phyloP scores from a whole-genome alignment of 2,329 filamentous ascomycete species.

The Beauveria sp. region DNA sequence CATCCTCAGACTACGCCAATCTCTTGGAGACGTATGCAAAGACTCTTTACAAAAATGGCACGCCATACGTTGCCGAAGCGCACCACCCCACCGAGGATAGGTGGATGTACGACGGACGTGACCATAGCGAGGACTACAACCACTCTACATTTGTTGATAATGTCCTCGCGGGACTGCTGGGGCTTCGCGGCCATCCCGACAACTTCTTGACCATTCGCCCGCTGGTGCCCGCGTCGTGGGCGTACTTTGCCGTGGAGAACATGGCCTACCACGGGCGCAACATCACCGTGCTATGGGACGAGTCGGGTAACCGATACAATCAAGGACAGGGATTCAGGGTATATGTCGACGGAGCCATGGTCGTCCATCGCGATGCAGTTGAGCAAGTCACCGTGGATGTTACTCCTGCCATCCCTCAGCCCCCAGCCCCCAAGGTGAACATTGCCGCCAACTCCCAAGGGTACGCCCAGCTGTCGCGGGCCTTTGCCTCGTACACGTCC shows the following conservation, averaged over 20 bases:
- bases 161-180: slow-evolving; percentile 35
- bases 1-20: slow-evolving; percentile 28
- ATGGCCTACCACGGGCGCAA: slow-evolving; percentile 34
- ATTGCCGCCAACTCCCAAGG: slow-evolving; percentile 33
- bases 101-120: slow-evolving; percentile 21
- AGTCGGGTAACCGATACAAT: slow-evolving; percentile 29
- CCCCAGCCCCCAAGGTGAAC: slow-evolving; percentile 20
- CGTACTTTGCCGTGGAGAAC: slow-evolving; percentile 35
- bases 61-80: slow-evolving; percentile 37
- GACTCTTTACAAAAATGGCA: slow-evolving; percentile 29
- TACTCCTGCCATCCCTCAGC: slow-evolving; percentile 8
- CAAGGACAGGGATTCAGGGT: slow-evolving; percentile 28
- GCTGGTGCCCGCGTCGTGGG: slow-evolving; percentile 28
- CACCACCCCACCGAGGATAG: slow-evolving; percentile 28
- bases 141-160: slow-evolving; percentile 39
- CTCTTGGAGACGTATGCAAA: slow-evolving; percentile 30
- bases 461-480: slow-evolving; percentile 23
- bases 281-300: slow-evolving; percentile 33
- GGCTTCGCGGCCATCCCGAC: slow-evolving; percentile 31
- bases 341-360: slow-evolving; percentile 26
- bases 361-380: slow-evolving; percentile 14
- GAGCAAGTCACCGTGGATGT: slow-evolving; percentile 14
- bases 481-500: slow-evolving; percentile 26
- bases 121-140: slow-evolving; percentile 30
- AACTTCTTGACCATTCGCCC: slow-evolving; percentile 30